Percentiles rank a stretch among this genome's conserved stretches.
These are phyloP conservation scores for Hypomyces perniciosus DNA, from an alignment of 2,329 filamentous ascomycete genomes.

Conservation along the genomic window DNA sequence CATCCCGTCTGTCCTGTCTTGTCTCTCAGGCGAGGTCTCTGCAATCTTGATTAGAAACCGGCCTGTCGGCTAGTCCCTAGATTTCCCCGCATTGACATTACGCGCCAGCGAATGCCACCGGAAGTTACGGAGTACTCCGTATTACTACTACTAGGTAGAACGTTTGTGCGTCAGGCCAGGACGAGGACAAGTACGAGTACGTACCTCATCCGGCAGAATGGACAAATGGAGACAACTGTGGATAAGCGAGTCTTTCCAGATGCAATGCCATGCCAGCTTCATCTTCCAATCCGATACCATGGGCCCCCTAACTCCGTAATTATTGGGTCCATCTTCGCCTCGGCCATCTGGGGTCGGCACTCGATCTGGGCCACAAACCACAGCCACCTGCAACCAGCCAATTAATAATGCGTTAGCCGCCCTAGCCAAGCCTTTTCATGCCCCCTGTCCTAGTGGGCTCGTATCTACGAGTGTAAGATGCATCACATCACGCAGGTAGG, in stretches of 20 bases:
- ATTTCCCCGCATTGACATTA: slow-evolving; percentile 10
- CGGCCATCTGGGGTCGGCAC: slow-evolving; percentile 9
- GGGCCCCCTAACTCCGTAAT: slow-evolving; percentile 8
- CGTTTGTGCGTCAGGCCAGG: not conserved
- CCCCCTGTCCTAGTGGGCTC: slow-evolving; percentile 1
- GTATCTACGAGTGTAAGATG: slow-evolving; percentile 9
- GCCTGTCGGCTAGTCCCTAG: slow-evolving; percentile 11
- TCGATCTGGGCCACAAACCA: slow-evolving; percentile 6
- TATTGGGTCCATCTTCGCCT: not conserved
- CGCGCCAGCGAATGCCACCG: slow-evolving; percentile 8
- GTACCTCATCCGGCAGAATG: no score
- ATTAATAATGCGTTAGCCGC: not conserved
- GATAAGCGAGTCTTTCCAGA: no score
- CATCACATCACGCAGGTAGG: no score
- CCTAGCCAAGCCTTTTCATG: not conserved
- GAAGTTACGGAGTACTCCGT: not conserved
- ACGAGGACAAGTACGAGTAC: no score
- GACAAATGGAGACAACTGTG: no score
- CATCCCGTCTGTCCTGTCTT: slow-evolving; percentile 4
- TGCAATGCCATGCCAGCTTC: no score
- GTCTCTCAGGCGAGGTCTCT: not conserved
- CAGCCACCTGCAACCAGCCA: not conserved
- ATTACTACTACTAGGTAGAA: not conserved
- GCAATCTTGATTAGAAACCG: not conserved
- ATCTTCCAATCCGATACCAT: not conserved